Evolutionary conservation across 2,329 filamentous ascomycete genomes (phyloP).

Genomic region (Hymenoscyphus linearis): DNA sequence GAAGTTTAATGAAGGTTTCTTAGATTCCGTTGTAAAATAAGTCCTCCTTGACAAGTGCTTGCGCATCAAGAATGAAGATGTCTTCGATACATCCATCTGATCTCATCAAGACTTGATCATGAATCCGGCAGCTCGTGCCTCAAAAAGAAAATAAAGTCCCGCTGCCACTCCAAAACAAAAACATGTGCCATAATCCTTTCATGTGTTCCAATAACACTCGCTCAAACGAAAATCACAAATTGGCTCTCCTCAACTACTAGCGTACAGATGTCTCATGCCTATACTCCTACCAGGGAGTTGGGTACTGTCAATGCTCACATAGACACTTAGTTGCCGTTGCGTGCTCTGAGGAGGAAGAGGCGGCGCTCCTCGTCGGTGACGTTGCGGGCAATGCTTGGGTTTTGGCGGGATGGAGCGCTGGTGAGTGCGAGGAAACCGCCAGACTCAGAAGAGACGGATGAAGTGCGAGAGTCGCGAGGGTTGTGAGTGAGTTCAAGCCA

Average conservation of each 20-base stretch:
- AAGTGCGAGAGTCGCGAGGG: constrained; percentile 1
- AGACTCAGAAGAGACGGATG: not conserved
- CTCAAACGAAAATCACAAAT: not conserved
- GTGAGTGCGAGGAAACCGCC: constrained; percentile 5
- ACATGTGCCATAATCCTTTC: not conserved
- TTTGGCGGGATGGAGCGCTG: not conserved
- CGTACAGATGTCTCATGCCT: not conserved
- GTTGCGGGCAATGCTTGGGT: constrained; percentile 2
- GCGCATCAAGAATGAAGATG: not conserved
- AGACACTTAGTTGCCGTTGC: constrained; percentile 8
- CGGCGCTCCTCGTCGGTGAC: constrained; percentile 7
- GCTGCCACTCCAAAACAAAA: not conserved
- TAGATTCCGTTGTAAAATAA: not conserved
- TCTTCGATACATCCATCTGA: not conserved
- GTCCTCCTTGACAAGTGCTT: not conserved
- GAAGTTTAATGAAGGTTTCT: not conserved
- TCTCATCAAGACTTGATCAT: not conserved
- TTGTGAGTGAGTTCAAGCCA: constrained; percentile 8
- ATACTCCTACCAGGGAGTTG: not conserved
- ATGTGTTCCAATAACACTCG: not conserved
- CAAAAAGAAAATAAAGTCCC: not conserved
- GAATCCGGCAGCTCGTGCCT: not conserved
- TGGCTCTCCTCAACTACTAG: not conserved
- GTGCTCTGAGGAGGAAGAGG: constrained; percentile 8
- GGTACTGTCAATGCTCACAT: not conserved